A percentile compares a stretch with the other conserved stretches of the same genome.
These are phyloP conservation scores for Cornus controversa DNA, from an alignment of 148 eudicot species.

Conservation along the genomic window DNA sequence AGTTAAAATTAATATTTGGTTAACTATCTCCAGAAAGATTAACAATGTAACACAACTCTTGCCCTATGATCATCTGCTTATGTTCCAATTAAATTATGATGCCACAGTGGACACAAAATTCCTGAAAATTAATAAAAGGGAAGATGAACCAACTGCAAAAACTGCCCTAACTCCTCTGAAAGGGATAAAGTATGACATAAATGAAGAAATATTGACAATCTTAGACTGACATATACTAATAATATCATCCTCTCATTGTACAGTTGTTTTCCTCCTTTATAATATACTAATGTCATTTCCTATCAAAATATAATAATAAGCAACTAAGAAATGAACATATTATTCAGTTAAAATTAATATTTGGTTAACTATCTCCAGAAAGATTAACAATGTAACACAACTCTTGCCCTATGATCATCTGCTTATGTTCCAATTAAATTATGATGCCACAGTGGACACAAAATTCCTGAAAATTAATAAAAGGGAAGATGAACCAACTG, in stretches of 20 bases:
- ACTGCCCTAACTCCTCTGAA: neutral
- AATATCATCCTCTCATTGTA: neutral
- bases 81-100: neutral
- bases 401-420: neutral
- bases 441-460: neutral
- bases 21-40: neutral
- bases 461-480: neutral
- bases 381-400: neutral
- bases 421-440: neutral
- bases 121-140: neutral
- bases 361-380: neutral
- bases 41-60: neutral
- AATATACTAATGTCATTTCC: neutral
- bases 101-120: neutral
- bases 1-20: neutral
- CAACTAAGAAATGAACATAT: too few species aligned
- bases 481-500: neutral
- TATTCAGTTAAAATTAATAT: neutral
- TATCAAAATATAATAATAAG: neutral
- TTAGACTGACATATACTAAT: too few species aligned
- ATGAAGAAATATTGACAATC: too few species aligned
- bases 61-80: neutral
- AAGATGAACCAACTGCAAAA: neutral
- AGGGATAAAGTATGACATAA: too few species aligned
- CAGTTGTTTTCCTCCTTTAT: neutral